Base-by-base conservation (phyloP, 352 stramenopile genomes). In the Thalassiosira exigua region DNA sequence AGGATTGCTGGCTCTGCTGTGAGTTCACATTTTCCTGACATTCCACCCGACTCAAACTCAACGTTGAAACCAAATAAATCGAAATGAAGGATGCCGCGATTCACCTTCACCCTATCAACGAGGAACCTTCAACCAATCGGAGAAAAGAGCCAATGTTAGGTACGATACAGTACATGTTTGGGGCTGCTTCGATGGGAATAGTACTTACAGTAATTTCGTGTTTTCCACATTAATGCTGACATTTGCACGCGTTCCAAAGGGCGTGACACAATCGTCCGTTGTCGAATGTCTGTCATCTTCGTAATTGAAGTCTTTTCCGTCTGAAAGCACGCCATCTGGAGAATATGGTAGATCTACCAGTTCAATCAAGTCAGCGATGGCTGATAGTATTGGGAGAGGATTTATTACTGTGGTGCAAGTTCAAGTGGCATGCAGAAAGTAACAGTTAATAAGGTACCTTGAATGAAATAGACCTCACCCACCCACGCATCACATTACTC, bases 331-430 rank as follows among this genome's bases (percentile, higher is more conserved):
- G 42, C 70, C 48, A 4, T 51, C 30, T 60, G 52, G 22, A 29
- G 52, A 30, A 59, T 79, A 74, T 9, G 79, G 79, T 46, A 87
- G 29, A 46, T 78, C 51, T 42, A 57, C 57, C 26, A 79, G 21
- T 1, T 75, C 59, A 64, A 76, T 51, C 11, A 87, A 54, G 29
- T 19, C 75, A 22, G 77, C n/a, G 12, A 87, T 11, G 19, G 53
- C 68, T 65, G 69, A 81, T 26, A 81, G 24, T 1, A 87, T 21
- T 11, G 79, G 79, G 12, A 81, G 26, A 12, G 79, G 74, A 58
- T 87, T 87, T n/a, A n/a, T n/a, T n/a, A n/a, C n/a, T n/a, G n/a
- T n/a, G n/a, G n/a, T n/a, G n/a, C n/a, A n/a, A n/a, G n/a, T n/a
- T n/a, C n/a, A n/a, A n/a, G n/a, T n/a, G n/a, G n/a, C n/a, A n/a